Base-by-base conservation (phyloP, 2,329 filamentous ascomycete genomes). In the Blumeria graminis region DNA sequence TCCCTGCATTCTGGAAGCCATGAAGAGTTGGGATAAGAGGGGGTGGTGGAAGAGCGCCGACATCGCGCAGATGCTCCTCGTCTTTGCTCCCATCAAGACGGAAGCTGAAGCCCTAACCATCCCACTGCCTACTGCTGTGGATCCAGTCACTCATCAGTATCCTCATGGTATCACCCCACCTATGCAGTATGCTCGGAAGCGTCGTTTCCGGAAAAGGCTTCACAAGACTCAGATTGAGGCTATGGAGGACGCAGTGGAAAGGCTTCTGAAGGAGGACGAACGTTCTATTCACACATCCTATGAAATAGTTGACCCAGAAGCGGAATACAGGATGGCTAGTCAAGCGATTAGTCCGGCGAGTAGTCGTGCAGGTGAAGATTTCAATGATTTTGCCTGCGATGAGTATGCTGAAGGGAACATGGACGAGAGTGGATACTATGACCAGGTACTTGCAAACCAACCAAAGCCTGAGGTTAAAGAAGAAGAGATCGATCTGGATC, bases 21-120 rank as follows among this genome's bases (percentile, higher is more conserved):
- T 84, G 76, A 86, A 86, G 68, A 84, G 79, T 63, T 85, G 82
- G 76, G 82, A 86, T 64, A 80, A 77, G 63, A 78, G 80, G 60
- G 75, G 77, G 14, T 85, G 80, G 76, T 84, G 80, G 69, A 86
- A 86, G 66, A 78, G 78, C 28, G 78, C 79, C 16, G 82, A 86
- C 66, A 78, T 86, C n/a, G 81, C 78, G 59, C 82, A 86, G 66
- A 84, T 86, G 80, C 72, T 86, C 9, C 69, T 84, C 14, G 78
- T 86, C 0, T 70, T 83, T 57, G 80, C 80, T 1, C 69, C 65
- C 7, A 74, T 83, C 28, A 68, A 72, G 43, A 76, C 67, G 6
- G 76, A 78, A 59, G 69, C 73, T 18, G 74, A 77, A 60, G 75
- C 74, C 5, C 63, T 62, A 52, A 64, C 58, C 7, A 62, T 63